Evolutionary conservation across 768 basidiomycete genomes (phyloP).

Genomic region (Mycena alexandri): DNA sequence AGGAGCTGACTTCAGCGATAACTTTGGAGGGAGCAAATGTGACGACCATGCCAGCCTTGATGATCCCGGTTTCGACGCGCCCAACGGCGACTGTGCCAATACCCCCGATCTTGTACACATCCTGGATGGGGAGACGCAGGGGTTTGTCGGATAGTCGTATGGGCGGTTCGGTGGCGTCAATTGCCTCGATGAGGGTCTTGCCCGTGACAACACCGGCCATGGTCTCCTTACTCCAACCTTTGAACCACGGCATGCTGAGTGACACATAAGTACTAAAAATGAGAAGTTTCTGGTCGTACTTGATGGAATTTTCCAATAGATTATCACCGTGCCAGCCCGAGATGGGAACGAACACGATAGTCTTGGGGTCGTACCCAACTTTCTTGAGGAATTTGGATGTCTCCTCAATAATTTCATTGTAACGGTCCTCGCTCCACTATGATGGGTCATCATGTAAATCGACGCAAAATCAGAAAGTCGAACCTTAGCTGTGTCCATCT

Average conservation of each 20-base stretch:
- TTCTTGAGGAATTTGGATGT: constrained; percentile 99
- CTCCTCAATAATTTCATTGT: constrained; percentile 99
- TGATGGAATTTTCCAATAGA: constrained; percentile 99
- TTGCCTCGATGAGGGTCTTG: constrained; percentile 99
- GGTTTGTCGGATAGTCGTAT: constrained; percentile 98
- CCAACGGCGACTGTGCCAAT: constrained; percentile 99
- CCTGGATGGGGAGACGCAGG: constrained; percentile 99
- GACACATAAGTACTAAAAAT: constrained; percentile 26
- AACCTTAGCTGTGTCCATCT: constrained; percentile 99
- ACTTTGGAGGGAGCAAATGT: constrained; percentile 97
- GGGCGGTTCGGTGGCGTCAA: constrained; percentile 99
- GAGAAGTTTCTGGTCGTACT: constrained; percentile 67
- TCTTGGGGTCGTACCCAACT: constrained; percentile 99
- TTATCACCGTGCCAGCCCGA: constrained; percentile 99
- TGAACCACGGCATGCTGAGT: constrained; percentile 97
- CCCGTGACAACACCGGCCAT: constrained; percentile 95
- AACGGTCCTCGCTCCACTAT: constrained; percentile 99
- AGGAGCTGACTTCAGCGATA: constrained; percentile 99
- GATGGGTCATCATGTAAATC: too few species aligned
- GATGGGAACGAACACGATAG: constrained; percentile 98
- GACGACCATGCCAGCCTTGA: constrained; percentile 99
- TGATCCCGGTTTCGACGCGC: constrained; percentile 99
- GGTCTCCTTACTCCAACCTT: constrained; percentile 98
- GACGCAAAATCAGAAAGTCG: constrained; percentile 36
- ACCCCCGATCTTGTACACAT: constrained; percentile 99